Evolutionary conservation across 306 rosid genomes (phyloP).

Genomic region (Cucumis melo): DNA sequence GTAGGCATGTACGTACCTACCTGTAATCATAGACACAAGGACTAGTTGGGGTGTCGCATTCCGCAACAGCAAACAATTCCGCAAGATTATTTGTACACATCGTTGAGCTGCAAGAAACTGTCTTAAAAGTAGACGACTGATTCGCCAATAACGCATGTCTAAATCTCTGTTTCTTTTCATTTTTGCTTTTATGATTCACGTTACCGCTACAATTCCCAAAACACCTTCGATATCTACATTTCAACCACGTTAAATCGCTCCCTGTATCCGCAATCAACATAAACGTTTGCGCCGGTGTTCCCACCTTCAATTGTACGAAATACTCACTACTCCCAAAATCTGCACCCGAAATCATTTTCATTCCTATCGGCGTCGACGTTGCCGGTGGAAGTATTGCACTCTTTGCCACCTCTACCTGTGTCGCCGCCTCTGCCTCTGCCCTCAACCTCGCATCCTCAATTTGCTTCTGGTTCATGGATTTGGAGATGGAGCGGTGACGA

Average conservation of each 20-base stretch:
- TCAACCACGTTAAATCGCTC: conserved; percentile 70
- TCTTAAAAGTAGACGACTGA: conserved; percentile 27
- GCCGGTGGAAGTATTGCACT: not conserved
- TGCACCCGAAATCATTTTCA: conserved; percentile 37
- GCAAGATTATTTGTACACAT: conserved; percentile 32
- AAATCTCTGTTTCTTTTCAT: not conserved
- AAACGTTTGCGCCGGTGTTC: conserved; percentile 45
- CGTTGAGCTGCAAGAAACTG: conserved; percentile 28
- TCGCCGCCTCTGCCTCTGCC: not conserved
- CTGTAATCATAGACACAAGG: conserved; percentile 61
- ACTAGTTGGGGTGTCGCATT: conserved; percentile 31
- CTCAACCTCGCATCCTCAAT: too few species aligned
- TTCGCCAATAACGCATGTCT: conserved; percentile 20
- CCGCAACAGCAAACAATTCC: conserved; percentile 21
- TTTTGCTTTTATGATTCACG: not conserved
- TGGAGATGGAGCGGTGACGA: not conserved
- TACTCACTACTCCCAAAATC: conserved; percentile 50
- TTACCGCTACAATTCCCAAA: not conserved
- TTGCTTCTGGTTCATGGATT: too few species aligned
- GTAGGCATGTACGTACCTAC: conserved; percentile 15
- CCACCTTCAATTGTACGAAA: conserved; percentile 43
- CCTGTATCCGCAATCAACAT: conserved; percentile 61
- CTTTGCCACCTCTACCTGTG: not conserved
- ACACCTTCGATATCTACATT: conserved; percentile 21
- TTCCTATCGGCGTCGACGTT: not conserved